Percentiles rank a stretch among this genome's conserved stretches.
Evolutionary conservation across 495 filamentous ascomycete genomes (phyloP).

Genomic region (Penicillium macrosclerotiorum): DNA sequence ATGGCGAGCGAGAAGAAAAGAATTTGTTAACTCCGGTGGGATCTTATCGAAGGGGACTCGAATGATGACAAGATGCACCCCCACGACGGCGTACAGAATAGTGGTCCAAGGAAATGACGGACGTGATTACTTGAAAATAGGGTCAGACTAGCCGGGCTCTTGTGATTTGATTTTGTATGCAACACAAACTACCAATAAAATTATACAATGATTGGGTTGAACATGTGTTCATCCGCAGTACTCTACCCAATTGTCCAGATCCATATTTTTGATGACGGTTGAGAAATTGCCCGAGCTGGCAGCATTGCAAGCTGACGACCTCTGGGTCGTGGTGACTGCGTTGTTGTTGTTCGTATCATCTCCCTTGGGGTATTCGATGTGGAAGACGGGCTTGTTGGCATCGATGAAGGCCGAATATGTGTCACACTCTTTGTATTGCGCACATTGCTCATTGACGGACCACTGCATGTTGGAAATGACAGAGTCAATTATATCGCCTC

Average conservation of each 20-base stretch:
- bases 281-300: constrained; percentile 49
- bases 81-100: not conserved
- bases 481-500: constrained; percentile 52
- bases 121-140: not conserved
- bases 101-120: no score
- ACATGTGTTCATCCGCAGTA: constrained; percentile 32
- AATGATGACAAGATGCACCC: not conserved
- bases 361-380: constrained; percentile 66
- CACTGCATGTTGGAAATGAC: constrained; percentile 62
- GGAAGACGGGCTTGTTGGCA: constrained; percentile 66
- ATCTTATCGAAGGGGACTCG: not conserved
- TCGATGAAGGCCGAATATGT: constrained; percentile 55
- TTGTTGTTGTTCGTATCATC: constrained; percentile 39
- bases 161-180: constrained; percentile 9
- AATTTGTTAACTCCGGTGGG: not conserved
- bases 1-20: not conserved
- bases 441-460: constrained; percentile 73
- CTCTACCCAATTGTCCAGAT: constrained; percentile 58
- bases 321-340: constrained; percentile 23
- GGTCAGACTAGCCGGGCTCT: not conserved
- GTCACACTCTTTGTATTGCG: constrained; percentile 56
- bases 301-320: constrained; percentile 35
- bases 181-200: not conserved
- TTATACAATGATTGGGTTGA: no score
- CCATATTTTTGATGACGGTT: constrained; percentile 63